Evolutionary conservation across 371 early-diverging fungal species (phyloP), one percentile per base, ranked within the genome.

Genomic region (Mucor mucedo): DNA sequence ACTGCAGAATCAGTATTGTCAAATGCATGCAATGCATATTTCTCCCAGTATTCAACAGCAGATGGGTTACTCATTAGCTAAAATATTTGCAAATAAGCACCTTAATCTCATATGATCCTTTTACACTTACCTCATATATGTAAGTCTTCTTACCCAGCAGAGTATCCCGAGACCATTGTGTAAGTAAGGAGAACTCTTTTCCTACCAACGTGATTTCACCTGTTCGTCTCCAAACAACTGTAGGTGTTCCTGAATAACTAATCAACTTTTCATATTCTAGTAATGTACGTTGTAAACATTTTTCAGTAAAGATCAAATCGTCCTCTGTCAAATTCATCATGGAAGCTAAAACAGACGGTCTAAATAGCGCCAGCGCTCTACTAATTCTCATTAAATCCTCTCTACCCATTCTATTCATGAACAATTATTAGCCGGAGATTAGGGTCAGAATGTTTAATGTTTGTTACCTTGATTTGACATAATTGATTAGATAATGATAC

Each of bases 31-130:
- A 86, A 79, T 30, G 91, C 89, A 72, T 94, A 96, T 63, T 89
- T 87, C 72, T 95, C 95, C 95, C 95, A 95, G 71, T 96, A 96
- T 53, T 92, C 90, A 9, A 95, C 94, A 2, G 92, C 93, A 9
- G 93, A 92, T 41, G 87, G 78, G 60, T 89, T 88, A 66, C 92
- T 92, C 96, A 96, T 95, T 52, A 96, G 81, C 91, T 90, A 62
- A 13, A 56, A 44, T 48, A 32, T 35, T 40, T 6, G 21, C 21
- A 32, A 61, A 21, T 53, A 5, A 52, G 4, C 47, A 27, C 29
- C 10, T 21, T 16, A 27, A 8, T 14, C 13, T 49, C 13, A 2
- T 11, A 28, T 28, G 58, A 68, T 29, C 29, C 5, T 32, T 2
- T n/a, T 21, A 2, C 16, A 10, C 55, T 35, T 72, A 85, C 83